Conservation (phyloP, 2,329 filamentous ascomycete species). For the Pezicula radicicola region DNA sequence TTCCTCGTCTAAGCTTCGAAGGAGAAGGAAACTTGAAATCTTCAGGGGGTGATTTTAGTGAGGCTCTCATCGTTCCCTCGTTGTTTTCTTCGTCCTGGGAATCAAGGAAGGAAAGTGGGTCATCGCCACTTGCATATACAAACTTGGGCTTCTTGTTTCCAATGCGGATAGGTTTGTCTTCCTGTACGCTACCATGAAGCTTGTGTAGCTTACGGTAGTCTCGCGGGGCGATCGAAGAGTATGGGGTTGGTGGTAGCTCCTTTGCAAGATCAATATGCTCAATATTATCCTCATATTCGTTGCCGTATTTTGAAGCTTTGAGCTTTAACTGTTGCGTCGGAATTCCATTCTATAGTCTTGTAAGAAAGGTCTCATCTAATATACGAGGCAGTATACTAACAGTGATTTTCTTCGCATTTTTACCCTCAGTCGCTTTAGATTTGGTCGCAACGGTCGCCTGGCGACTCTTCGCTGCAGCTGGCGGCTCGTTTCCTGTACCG, state of each 20-base stretch:
- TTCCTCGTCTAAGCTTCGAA: constrained; percentile 17
- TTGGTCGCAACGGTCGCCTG: no score
- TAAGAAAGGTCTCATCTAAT: neutral
- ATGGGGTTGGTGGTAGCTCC: constrained; percentile 9
- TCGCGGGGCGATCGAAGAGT: constrained; percentile 17
- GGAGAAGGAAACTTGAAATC: constrained; percentile 36
- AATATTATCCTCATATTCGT: constrained; percentile 10
- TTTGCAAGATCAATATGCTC: constrained; percentile 27
- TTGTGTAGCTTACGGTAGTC: constrained; percentile 26
- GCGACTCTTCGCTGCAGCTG: no score
- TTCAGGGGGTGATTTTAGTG: constrained; percentile 23
- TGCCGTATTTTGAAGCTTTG: constrained; percentile 1
- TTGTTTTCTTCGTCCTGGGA: neutral
- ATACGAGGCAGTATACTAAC: neutral
- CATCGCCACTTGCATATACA: constrained; percentile 19
- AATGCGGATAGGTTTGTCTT: constrained; percentile 17
- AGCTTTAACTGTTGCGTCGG: constrained; percentile 10
- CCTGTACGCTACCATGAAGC: constrained; percentile 26
- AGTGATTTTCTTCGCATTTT: neutral
- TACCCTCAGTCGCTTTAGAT: no score
- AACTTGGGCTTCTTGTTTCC: constrained; percentile 23
- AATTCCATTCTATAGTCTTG: neutral
- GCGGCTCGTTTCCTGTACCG: neutral
- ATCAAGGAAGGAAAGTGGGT: constrained; percentile 19
- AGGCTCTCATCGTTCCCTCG: neutral